A percentile compares a stretch with the other conserved stretches of the same genome.
Evolutionary conservation across 2,329 filamentous ascomycete species (phyloP).

Genomic region (Paracorniculantispora psalliotae): DNA sequence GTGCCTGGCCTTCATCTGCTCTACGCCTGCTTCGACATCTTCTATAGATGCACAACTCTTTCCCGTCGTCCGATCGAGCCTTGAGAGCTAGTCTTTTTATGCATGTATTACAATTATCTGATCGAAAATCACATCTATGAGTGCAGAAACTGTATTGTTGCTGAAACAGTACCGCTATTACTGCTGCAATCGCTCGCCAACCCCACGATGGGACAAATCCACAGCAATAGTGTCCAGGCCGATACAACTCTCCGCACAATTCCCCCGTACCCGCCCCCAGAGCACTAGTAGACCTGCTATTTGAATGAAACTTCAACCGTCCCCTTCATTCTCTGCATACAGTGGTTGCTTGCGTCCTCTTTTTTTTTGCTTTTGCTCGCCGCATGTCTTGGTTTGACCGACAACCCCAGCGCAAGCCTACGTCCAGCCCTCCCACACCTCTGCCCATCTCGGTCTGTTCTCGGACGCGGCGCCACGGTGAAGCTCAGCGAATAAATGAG

Average conservation of each 20-base stretch:
- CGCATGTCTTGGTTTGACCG: too few relatives aligned
- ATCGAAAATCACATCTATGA: background rate
- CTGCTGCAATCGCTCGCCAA: too few relatives aligned
- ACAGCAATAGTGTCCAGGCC: background rate
- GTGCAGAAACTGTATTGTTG: background rate
- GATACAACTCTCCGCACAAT: background rate
- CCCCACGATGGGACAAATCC: background rate
- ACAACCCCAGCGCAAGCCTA: too few relatives aligned
- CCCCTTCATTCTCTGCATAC: background rate
- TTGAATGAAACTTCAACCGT: too few relatives aligned
- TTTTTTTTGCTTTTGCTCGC: background rate
- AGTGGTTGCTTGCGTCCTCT: too few relatives aligned
- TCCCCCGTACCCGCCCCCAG: background rate
- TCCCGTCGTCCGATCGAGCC: background rate
- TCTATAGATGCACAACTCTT: background rate
- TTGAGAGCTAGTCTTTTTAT: background rate
- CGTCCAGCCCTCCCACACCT: too few relatives aligned
- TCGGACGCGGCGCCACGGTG: background rate
- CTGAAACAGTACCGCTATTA: background rate
- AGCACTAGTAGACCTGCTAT: too few relatives aligned
- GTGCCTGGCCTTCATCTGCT: background rate
- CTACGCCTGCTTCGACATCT: background rate
- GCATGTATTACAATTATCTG: background rate
- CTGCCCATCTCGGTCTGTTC: background rate
- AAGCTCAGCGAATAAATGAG: background rate